Conservation (phyloP, 2,329 filamentous ascomycete species). For the Shiraia sp. region DNA sequence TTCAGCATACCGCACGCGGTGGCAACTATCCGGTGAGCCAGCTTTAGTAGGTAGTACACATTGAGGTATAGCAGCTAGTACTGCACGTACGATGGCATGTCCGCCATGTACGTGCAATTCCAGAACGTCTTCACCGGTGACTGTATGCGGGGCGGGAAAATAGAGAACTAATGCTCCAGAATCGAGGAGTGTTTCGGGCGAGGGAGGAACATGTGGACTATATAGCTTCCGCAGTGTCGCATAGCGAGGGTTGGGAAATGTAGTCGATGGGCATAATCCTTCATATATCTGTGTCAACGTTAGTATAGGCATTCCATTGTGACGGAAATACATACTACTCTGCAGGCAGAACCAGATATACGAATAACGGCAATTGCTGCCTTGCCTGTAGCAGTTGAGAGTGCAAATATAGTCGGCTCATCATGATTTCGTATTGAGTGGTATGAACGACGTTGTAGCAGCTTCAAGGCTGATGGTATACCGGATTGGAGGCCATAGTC, state of each 20-base stretch:
- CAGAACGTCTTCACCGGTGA: conserved; percentile 89
- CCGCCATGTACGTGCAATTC: conserved; percentile 96
- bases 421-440: conserved; percentile 3
- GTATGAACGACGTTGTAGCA: conserved; percentile 11
- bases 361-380: conserved; percentile 91
- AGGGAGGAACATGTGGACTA: conserved; percentile 53
- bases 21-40: conserved; percentile 6
- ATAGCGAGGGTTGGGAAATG: conserved; percentile 61
- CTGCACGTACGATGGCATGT: conserved; percentile 82
- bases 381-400: conserved; percentile 83
- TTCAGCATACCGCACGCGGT: conserved; percentile 79
- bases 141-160: conserved; percentile 79
- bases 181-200: conserved; percentile 63
- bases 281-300: conserved; percentile 63
- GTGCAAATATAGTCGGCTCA: conserved; percentile 78
- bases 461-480: conserved; percentile 18
- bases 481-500: conserved; percentile 5
- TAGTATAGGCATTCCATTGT: conserved; percentile 1
- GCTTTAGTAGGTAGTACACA: conserved; percentile 37
- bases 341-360: conserved; percentile 78
- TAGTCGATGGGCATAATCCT: conserved; percentile 59
- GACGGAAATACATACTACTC: conserved; percentile 55
- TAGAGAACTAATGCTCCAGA: conserved; percentile 78
- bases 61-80: conserved; percentile 74
- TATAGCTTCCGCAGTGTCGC: conserved; percentile 77